Evolutionary conservation across 2,329 filamentous ascomycete species (phyloP).

Genomic region (Madurella mycetomatis): DNA sequence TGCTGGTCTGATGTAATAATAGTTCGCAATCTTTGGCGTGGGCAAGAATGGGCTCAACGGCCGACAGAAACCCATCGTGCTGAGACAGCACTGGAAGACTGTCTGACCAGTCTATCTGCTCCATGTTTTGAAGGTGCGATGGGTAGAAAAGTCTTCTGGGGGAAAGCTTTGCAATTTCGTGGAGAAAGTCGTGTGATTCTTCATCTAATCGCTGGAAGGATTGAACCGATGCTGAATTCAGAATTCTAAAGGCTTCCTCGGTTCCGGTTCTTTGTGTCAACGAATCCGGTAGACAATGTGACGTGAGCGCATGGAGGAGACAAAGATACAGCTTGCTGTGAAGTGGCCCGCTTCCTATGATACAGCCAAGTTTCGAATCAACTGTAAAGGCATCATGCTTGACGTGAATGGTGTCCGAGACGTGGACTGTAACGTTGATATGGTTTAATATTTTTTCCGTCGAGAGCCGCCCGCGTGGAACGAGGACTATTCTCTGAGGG

Average conservation of each 20-base stretch:
- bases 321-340: constrained; percentile 48
- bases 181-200: constrained; percentile 34
- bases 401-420: constrained; percentile 16
- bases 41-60: constrained; percentile 34
- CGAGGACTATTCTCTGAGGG: constrained; percentile 30
- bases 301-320: constrained; percentile 53
- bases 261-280: constrained; percentile 49
- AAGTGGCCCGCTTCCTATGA: constrained; percentile 47
- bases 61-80: constrained; percentile 37
- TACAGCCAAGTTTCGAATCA: constrained; percentile 44
- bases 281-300: constrained; percentile 46
- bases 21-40: constrained; percentile 12
- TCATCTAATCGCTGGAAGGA: constrained; percentile 42
- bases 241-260: constrained; percentile 47
- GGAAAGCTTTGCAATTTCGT: constrained; percentile 37
- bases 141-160: constrained; percentile 46
- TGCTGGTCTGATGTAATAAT: background rate
- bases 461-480: constrained; percentile 34
- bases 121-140: constrained; percentile 38
- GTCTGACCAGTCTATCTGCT: constrained; percentile 40
- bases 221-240: constrained; percentile 44
- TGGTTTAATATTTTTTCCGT: constrained; percentile 25
- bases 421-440: constrained; percentile 34
- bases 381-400: constrained; percentile 43
- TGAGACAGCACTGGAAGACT: constrained; percentile 41